Base-by-base conservation (phyloP, 192 early-diverging fungal species). In the Podila verticillata region DNA sequence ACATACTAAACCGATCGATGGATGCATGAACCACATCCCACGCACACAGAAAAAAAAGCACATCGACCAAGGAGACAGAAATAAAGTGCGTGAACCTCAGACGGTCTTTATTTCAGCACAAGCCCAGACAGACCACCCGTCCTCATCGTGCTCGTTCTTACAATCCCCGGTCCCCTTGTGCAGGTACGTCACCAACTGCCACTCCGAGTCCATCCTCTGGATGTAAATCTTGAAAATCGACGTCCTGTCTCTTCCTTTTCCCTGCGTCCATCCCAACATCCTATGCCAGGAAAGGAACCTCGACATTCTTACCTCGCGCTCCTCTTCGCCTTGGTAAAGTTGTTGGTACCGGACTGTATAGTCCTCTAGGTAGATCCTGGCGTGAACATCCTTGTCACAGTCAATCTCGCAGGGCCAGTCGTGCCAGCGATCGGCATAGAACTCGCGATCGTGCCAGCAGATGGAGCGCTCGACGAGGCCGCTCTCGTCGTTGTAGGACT, bases 191-290 rank as follows among this genome's bases (percentile, higher is more conserved):
- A 68, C 66, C 66, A 68, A 12, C 24, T 68, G 66, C 66, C 66
- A 68, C 36, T 68, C 66, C 54, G 66, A 68, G 66, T 68, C 66
- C 24, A 30, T n/a, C 17, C 66, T 29, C 35, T 68, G 66, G 20
- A 68, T 68, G 29, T 68, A 68, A 35, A 68, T 47, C 56, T 68
- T 68, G 56, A 59, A 68, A 26, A 68, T 68, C 24, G 66, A 58
- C 36, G 56, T 24, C 34, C 22, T 12, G 15, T 68, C 66, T 9
- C 35, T 22, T 7, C 34, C 49, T 2, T 30, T 51, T 4, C 48
- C 22, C 6, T 19, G 5, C 31, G 20, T 10, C 5, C 13, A 17
- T 20, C 61, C 36, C 36, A 9, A 2, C 34, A 44, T 39, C 34
- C 30, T 4, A 0, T 29, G 28, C n/a, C 62, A 39, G 6, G 17